Conservation (phyloP, 2,329 filamentous ascomycete species). For the Eurotiales sp. region DNA sequence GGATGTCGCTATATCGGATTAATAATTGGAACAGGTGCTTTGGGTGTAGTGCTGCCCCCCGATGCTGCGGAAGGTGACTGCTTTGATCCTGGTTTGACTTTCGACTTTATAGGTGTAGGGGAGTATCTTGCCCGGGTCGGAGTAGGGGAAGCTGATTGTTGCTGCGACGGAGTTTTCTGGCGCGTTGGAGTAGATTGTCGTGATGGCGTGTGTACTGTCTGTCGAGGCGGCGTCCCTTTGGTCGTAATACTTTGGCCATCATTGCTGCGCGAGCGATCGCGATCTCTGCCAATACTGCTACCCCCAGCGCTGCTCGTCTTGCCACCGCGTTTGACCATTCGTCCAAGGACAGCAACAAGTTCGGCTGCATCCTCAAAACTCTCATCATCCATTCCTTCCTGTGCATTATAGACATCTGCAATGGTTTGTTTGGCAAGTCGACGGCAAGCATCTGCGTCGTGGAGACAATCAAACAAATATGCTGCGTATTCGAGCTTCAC, state of each 20-base stretch:
- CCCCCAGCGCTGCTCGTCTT: slow-evolving; percentile 29
- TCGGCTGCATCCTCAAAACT: slow-evolving; percentile 91
- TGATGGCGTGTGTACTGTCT: slow-evolving; percentile 10
- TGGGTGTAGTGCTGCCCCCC: slow-evolving; percentile 13
- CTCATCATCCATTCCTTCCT: slow-evolving; percentile 90
- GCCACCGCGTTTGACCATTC: slow-evolving; percentile 76
- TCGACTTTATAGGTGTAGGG: slow-evolving; percentile 3
- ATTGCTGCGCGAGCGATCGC: slow-evolving; percentile 15
- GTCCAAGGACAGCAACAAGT: slow-evolving; percentile 77
- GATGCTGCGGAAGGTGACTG: slow-evolving; percentile 12
- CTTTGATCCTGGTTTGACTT: slow-evolving; percentile 8
- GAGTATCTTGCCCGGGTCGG: slow-evolving; percentile 4
- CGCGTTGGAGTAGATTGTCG: slow-evolving; percentile 4
- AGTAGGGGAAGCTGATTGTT: slow-evolving; percentile 7
- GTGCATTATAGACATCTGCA: slow-evolving; percentile 83
- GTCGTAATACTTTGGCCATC: slow-evolving; percentile 12
- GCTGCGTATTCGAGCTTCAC: slow-evolving; percentile 90
- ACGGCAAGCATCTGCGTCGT: slow-evolving; percentile 73
- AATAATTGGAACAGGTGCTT: slow-evolving; percentile 27
- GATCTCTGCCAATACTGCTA: slow-evolving; percentile 28
- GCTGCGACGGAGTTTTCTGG: neutral
- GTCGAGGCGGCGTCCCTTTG: slow-evolving; percentile 12
- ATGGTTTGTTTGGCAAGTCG: slow-evolving; percentile 78
- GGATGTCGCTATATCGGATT: slow-evolving; percentile 41
- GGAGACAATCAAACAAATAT: slow-evolving; percentile 88